These are phyloP conservation scores for Hypoxylon sp. DNA, from an alignment of 2,329 filamentous ascomycete genomes.

Conservation along the genomic window DNA sequence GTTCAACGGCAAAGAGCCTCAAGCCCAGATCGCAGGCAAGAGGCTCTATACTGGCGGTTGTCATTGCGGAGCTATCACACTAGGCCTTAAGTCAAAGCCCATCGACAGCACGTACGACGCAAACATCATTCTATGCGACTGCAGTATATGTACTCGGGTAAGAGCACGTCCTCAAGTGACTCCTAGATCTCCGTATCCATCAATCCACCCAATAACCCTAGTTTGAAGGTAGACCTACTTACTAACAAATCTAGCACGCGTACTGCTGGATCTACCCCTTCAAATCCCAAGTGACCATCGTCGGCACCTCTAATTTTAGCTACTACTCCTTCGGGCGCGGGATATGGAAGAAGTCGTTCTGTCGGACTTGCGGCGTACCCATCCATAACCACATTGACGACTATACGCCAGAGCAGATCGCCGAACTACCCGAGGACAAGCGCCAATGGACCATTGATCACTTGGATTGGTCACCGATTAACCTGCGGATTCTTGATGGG, in stretches of 20 bases:
- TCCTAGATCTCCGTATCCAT: not conserved
- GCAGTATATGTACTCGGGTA: constrained; percentile 63
- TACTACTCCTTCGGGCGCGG: constrained; percentile 56
- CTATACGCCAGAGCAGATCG: constrained; percentile 55
- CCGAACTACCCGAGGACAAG: constrained; percentile 50
- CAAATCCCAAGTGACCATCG: constrained; percentile 56
- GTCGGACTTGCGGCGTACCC: constrained; percentile 62
- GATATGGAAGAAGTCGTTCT: constrained; percentile 60
- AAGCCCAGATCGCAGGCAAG: constrained; percentile 53
- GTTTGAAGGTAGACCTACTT: not conserved
- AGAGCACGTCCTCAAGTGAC: constrained; percentile 26
- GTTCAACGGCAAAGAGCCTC: constrained; percentile 59
- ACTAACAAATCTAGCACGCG: constrained; percentile 54
- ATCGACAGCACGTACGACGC: constrained; percentile 57
- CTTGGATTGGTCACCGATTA: constrained; percentile 54
- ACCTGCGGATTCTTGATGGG: constrained; percentile 58
- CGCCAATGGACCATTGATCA: constrained; percentile 38
- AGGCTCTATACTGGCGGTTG: constrained; percentile 63
- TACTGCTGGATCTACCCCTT: constrained; percentile 62
- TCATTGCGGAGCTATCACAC: constrained; percentile 63
- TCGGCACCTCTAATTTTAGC: constrained; percentile 56
- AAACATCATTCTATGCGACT: constrained; percentile 61
- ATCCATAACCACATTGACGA: constrained; percentile 55
- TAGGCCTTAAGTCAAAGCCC: constrained; percentile 59
- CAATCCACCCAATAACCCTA: not conserved